Evolutionary conservation across 2,329 filamentous ascomycete genomes (phyloP).

Genomic region (Colletotrichum magnum): DNA sequence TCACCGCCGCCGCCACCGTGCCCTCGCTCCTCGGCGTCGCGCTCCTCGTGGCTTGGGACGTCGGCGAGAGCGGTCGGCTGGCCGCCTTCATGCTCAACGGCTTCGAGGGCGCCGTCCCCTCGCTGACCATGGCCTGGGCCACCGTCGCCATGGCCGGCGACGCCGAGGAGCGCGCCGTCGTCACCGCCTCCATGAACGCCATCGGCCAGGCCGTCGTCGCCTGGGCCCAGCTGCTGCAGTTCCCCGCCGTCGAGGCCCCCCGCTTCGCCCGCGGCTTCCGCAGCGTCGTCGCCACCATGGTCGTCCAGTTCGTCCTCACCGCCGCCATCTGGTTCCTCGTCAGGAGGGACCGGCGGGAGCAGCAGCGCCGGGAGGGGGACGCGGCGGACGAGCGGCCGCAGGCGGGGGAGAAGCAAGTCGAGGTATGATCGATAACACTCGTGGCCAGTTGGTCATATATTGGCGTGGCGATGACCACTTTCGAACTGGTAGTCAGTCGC

Average conservation of each 20-base stretch:
- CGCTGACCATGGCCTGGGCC: slow-evolving; percentile 57
- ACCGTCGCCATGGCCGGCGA: slow-evolving; percentile 54
- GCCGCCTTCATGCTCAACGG: slow-evolving; percentile 55
- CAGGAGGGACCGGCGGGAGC: slow-evolving; percentile 21
- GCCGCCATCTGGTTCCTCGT: slow-evolving; percentile 26
- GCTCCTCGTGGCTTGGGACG: slow-evolving; percentile 53
- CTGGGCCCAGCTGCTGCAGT: slow-evolving; percentile 56
- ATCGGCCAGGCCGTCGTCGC: slow-evolving; percentile 58
- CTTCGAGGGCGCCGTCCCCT: slow-evolving; percentile 52
- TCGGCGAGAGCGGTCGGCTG: slow-evolving; percentile 54
- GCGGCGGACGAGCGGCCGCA: neutral
- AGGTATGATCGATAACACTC: neutral
- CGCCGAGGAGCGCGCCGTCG: slow-evolving; percentile 57
- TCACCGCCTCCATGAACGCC: slow-evolving; percentile 59
- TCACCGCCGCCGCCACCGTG: slow-evolving; percentile 48
- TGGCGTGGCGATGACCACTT: too few relatives aligned
- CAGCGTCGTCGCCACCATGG: slow-evolving; percentile 50
- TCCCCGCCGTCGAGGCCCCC: slow-evolving; percentile 52
- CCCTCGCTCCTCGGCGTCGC: slow-evolving; percentile 51
- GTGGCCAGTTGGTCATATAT: too few relatives aligned
- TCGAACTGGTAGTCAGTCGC: too few relatives aligned
- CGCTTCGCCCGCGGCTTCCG: slow-evolving; percentile 49
- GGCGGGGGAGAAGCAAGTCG: slow-evolving; percentile 4
- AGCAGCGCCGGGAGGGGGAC: neutral
- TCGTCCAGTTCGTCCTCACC: slow-evolving; percentile 48